These are phyloP conservation scores for Arabidopsis hybrid DNA, from an alignment of 441 rosid genomes.

Conservation along the genomic window DNA sequence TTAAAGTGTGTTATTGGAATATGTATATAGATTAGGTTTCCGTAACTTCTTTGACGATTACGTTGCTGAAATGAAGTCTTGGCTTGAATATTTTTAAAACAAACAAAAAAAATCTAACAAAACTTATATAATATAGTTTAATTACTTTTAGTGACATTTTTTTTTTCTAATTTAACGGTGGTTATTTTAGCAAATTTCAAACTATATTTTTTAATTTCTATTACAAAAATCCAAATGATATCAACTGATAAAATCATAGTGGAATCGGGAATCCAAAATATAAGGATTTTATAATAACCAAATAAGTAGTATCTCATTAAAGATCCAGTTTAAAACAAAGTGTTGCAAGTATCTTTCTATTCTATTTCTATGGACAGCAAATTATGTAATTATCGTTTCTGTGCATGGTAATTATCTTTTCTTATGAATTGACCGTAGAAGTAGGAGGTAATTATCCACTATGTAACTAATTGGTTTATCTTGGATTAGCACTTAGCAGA, in stretches of 20 bases:
- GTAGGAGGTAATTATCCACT: background rate
- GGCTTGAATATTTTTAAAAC: background rate
- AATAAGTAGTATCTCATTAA: background rate
- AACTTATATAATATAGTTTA: no score
- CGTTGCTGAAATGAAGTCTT: background rate
- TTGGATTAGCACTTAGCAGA: background rate
- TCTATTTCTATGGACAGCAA: background rate
- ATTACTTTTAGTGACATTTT: background rate
- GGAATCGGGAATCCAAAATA: no score
- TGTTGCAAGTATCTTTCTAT: background rate
- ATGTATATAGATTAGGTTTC: background rate
- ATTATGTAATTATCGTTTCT: background rate
- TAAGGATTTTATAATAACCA: no score
- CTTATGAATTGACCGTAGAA: background rate
- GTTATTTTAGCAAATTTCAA: background rate
- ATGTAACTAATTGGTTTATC: background rate
- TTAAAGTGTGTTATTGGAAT: background rate
- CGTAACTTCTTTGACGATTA: background rate
- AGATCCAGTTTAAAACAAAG: background rate
- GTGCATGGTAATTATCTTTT: background rate
- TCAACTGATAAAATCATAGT: background rate
- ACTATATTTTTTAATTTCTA: no score
- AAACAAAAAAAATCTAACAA: background rate
- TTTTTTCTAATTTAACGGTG: background rate
- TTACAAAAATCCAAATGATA: background rate